A percentile compares a stretch with the other conserved stretches of the same genome.
phyloP scores from a whole-genome alignment of 345 rosid genomes.

The Lepidium africanum region DNA sequence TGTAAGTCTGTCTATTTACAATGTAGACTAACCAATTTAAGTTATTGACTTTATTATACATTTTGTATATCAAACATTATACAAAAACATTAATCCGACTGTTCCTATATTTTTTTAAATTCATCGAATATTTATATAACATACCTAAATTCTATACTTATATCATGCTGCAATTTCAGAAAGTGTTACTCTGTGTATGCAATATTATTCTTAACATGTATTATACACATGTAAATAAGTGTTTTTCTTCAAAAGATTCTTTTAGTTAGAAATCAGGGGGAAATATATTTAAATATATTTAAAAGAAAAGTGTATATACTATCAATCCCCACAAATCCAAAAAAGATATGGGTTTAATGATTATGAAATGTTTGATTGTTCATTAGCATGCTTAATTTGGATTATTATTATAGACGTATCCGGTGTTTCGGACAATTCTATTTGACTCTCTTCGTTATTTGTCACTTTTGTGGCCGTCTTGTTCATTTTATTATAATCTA shows the following conservation, averaged over 20 bases:
- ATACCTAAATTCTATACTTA: too few relatives aligned
- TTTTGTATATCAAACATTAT: too few relatives aligned
- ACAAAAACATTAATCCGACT: too few relatives aligned
- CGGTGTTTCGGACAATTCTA: neutral
- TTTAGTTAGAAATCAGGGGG: neutral
- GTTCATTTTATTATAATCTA: neutral
- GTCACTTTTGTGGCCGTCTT: constrained; percentile 22
- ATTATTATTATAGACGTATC: neutral
- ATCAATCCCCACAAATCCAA: constrained; percentile 26
- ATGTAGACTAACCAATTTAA: neutral
- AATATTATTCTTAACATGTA: neutral
- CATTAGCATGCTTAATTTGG: constrained; percentile 15
- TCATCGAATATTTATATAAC: too few relatives aligned
- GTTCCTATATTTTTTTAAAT: too few relatives aligned
- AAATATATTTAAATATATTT: neutral
- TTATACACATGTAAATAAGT: neutral
- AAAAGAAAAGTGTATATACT: neutral
- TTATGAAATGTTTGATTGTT: constrained; percentile 14
- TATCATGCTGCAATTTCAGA: neutral
- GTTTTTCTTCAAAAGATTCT: neutral
- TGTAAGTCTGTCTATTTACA: neutral
- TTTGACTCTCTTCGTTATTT: constrained; percentile 14
- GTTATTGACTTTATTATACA: too few relatives aligned
- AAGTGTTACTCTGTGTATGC: neutral
- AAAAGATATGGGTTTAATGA: constrained; percentile 15